Conservation (phyloP, 2,329 filamentous ascomycete genomes). For the Epichloe amarillans region DNA sequence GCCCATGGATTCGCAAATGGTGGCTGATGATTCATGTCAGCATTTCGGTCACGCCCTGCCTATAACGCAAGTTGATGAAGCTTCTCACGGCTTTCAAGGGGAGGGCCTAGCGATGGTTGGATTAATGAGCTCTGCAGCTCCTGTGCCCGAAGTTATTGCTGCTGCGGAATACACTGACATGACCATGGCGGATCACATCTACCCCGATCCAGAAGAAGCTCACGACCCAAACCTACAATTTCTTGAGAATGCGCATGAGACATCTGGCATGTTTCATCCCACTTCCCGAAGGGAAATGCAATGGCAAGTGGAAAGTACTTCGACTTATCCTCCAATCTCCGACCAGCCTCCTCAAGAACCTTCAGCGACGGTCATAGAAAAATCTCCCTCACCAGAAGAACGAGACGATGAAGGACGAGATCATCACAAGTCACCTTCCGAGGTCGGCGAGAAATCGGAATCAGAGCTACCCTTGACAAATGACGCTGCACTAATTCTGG, state of each 20-base stretch:
- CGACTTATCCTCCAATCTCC: not conserved
- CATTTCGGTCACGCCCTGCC: not conserved
- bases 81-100: not conserved
- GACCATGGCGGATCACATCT: not conserved
- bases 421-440: not conserved
- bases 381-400: not conserved
- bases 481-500: not conserved
- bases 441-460: not conserved
- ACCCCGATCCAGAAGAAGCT: not conserved
- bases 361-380: not conserved
- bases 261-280: not conserved
- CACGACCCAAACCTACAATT: conserved; percentile 10
- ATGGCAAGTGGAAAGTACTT: not conserved
- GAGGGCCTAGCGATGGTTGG: not conserved
- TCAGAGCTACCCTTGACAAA: not conserved
- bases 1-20: not conserved
- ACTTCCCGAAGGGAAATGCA: not conserved
- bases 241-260: not conserved
- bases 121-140: not conserved
- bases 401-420: not conserved
- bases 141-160: not conserved
- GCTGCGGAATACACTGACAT: not conserved
- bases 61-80: not conserved
- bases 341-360: not conserved
- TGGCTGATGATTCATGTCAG: not conserved